Base-by-base conservation (phyloP, 164 flowering plant species). In the Tinospora cordifolia region DNA sequence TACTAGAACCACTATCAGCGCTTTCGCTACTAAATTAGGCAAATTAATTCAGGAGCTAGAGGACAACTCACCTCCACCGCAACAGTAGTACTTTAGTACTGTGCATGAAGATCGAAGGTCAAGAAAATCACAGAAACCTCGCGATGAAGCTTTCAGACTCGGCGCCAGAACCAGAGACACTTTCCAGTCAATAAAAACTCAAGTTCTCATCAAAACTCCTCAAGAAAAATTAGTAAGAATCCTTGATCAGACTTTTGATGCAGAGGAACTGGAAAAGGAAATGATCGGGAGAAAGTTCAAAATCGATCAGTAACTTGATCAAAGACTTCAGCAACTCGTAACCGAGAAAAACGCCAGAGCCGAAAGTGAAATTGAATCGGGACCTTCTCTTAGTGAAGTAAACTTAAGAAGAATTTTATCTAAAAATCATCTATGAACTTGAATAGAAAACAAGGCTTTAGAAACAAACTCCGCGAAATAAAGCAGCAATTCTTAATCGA, bases 11-110 rank as follows among this genome's bases (percentile, higher is more conserved):
- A 54, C 24, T 21, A 54, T 8, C 60, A 54, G 60, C 9, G 24
- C 10, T 19, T n/a, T 10, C 19, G n/a, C 15, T 51, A 51, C 58
- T 51, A 51, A 51, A 51, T n/a, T 54, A 54, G 21, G 60, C 60
- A 54, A 54, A 21, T 54, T 8, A 54, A 44, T 14, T 2, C 47
- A 44, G 47, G 47, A 44, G 47, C 47, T 44, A 44, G 12, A 44
- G 47, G 47, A 44, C 47, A 44, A 8, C 60, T 54, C 60, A 54
- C 60, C 60, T 54, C 24, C 60, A 21, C 60, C 60, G 60, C 60
- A 54, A 8, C 9, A 54, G 36, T 30, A 30, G 36, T 30, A 30
- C n/a, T 17, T 15, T 25, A n/a, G n/a, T n/a, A 21, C 60, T 54
- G 9, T 54, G 60, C 60, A 54, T 54, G 24, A 22, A 54, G 60